A percentile compares a stretch with the other conserved stretches of the same genome.
Conservation (phyloP, 2,329 filamentous ascomycete genomes). For the Fusarium liriodendri region DNA sequence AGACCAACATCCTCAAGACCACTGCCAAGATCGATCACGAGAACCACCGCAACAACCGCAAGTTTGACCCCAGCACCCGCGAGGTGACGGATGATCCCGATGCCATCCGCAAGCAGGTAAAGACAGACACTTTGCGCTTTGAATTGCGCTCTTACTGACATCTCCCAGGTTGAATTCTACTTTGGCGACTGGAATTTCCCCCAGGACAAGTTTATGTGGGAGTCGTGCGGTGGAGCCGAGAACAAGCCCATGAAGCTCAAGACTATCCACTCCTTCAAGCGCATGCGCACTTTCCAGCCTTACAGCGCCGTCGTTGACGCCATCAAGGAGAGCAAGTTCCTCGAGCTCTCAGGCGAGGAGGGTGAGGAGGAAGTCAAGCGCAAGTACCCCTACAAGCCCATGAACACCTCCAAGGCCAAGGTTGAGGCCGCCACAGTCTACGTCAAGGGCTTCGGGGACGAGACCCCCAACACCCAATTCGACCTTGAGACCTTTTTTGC, state of each 20-base stretch:
- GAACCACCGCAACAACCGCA: conserved; percentile 67
- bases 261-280: conserved; percentile 87
- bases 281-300: conserved; percentile 95
- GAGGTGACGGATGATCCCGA: conserved; percentile 80
- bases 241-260: conserved; percentile 86
- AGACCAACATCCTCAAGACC: conserved; percentile 56
- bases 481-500: conserved; percentile 94
- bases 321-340: conserved; percentile 78
- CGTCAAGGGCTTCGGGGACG: conserved; percentile 92
- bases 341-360: conserved; percentile 80
- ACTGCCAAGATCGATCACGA: conserved; percentile 54
- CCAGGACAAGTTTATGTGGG: conserved; percentile 88
- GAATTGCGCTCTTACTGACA: conserved; percentile 5
- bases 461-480: conserved; percentile 86
- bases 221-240: conserved; percentile 78
- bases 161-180: conserved; percentile 87
- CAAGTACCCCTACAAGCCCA: conserved; percentile 75
- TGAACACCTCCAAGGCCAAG: conserved; percentile 70
- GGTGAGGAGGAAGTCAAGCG: conserved; percentile 79
- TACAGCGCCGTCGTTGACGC: conserved; percentile 86
- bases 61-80: conserved; percentile 75
- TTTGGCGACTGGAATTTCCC: conserved; percentile 92
- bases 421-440: conserved; percentile 83
- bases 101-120: conserved; percentile 86
- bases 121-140: not conserved